phyloP scores from a whole-genome alignment of 352 stramenopile genomes.

The Elongisporangium prolatum region DNA sequence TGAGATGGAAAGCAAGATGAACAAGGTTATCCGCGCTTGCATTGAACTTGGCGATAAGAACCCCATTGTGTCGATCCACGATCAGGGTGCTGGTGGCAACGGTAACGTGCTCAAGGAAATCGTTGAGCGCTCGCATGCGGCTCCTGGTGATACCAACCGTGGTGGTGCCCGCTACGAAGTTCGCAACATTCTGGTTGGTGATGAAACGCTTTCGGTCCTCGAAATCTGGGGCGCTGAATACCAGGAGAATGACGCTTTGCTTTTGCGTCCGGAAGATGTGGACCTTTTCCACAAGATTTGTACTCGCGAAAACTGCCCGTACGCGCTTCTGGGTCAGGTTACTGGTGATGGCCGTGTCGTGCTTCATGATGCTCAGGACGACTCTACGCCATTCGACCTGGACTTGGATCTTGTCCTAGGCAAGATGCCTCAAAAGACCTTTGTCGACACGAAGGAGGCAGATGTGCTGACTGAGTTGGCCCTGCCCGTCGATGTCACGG shows the following conservation, averaged over 20 bases:
- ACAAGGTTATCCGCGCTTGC: slow-evolving; percentile 98
- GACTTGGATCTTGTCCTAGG: slow-evolving; percentile 97
- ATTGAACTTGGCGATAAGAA: slow-evolving; percentile 97
- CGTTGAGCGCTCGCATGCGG: slow-evolving; percentile 85
- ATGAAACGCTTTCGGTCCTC: slow-evolving; percentile 97
- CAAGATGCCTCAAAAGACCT: slow-evolving; percentile 99
- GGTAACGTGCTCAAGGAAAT: slow-evolving; percentile 99
- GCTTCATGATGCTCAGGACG: slow-evolving; percentile 93
- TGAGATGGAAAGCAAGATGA: slow-evolving; percentile 99
- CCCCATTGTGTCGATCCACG: slow-evolving; percentile 99
- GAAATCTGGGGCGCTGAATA: slow-evolving; percentile 99
- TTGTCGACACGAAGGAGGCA: slow-evolving; percentile 82
- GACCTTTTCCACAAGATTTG: slow-evolving; percentile 95
- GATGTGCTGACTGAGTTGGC: slow-evolving; percentile 48
- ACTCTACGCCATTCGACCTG: slow-evolving; percentile 94
- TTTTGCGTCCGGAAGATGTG: slow-evolving; percentile 89
- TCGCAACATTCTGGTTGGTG: slow-evolving; percentile 94
- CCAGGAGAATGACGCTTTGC: slow-evolving; percentile 98
- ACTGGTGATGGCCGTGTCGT: slow-evolving; percentile 96
- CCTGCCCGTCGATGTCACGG: slow-evolving; percentile 88
- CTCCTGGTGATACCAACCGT: slow-evolving; percentile 86
- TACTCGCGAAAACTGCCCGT: slow-evolving; percentile 96
- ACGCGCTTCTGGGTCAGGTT: slow-evolving; percentile 93
- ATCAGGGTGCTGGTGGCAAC: slow-evolving; percentile 99
- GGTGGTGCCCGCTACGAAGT: slow-evolving; percentile 93